Conservation (phyloP, 257 asterid genomes). For the Nicotiana sylvestris region DNA sequence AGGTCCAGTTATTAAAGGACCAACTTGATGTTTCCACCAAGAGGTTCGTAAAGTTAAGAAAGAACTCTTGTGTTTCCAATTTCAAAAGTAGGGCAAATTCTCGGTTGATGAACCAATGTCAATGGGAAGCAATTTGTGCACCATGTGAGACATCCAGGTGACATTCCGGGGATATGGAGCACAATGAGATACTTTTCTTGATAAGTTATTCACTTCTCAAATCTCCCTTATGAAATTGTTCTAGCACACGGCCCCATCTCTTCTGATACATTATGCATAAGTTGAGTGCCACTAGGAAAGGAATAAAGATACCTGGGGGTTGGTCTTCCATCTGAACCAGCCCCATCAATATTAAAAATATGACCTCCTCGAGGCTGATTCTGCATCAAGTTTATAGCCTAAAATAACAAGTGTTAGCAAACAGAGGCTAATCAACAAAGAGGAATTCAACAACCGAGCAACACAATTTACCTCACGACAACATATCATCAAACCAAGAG, state of each 20-base stretch:
- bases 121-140: not conserved
- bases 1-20: not conserved
- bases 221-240: not conserved
- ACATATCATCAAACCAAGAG: constrained; percentile 93
- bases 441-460: constrained; percentile 12
- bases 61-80: not conserved
- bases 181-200: not conserved
- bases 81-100: not conserved
- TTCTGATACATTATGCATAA: not conserved
- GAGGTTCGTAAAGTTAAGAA: not conserved
- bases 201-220: constrained; percentile 7
- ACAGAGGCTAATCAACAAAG: constrained; percentile 8
- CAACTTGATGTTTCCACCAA: not conserved
- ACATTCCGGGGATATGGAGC: not conserved
- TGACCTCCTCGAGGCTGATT: constrained; percentile 91
- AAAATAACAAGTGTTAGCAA: constrained; percentile 33
- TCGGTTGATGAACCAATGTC: not conserved
- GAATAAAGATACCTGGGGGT: constrained; percentile 66
- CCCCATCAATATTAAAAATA: constrained; percentile 90
- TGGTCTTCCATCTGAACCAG: constrained; percentile 99
- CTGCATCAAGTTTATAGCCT: constrained; percentile 93
- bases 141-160: not conserved
- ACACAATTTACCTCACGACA: constrained; percentile 81
- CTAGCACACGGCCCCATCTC: not conserved
- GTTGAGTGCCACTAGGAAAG: not conserved